Evolutionary conservation across 805 yeast species (phyloP).

Genomic region (Grigorovia humatica): DNA sequence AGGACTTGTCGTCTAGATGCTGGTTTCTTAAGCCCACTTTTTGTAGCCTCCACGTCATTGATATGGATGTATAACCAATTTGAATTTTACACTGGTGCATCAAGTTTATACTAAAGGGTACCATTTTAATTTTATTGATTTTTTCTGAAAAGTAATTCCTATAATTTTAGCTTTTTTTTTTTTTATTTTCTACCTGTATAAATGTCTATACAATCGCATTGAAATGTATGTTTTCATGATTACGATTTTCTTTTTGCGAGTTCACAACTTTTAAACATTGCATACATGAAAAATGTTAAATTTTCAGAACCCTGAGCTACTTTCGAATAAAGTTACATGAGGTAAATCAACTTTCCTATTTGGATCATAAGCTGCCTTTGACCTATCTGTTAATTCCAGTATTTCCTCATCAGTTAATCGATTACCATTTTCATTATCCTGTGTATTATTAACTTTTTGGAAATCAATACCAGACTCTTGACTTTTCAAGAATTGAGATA

Average conservation of each 20-base stretch:
- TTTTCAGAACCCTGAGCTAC: constrained; percentile 14
- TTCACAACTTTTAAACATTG: background rate
- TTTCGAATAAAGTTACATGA: constrained; percentile 33
- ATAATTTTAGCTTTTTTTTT: too few species aligned
- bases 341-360: constrained; percentile 21
- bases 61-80: constrained; percentile 73
- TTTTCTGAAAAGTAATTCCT: too few species aligned
- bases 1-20: constrained; percentile 75
- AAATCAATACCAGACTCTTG: constrained; percentile 32
- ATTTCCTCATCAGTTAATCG: constrained; percentile 35
- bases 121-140: too few species aligned
- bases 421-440: constrained; percentile 16
- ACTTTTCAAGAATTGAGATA: constrained; percentile 32
- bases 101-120: background rate
- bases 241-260: background rate
- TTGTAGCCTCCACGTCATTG: constrained; percentile 66
- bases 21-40: constrained; percentile 81
- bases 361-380: constrained; percentile 32
- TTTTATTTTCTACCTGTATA: background rate
- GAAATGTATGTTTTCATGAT: too few species aligned
- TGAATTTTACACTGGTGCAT: constrained; percentile 43
- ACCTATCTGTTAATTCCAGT: constrained; percentile 40
- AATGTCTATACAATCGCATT: background rate
- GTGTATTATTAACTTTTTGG: constrained; percentile 4
- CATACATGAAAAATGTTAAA: background rate